Conservation (phyloP, 1,284 basidiomycete species). For the Inonotus obliquus region DNA sequence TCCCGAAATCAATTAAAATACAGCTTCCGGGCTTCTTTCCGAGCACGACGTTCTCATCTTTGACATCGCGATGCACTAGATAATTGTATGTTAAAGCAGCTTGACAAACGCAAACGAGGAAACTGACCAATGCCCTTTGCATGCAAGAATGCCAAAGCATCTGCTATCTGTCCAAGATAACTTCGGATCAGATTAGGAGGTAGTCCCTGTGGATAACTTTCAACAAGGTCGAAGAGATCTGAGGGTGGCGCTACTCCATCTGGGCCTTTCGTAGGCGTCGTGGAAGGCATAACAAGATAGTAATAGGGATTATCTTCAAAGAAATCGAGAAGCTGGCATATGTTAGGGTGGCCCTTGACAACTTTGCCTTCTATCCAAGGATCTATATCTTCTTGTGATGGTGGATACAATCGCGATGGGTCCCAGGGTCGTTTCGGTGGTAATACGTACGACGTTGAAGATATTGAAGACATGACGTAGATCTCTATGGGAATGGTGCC, state of each 20-base stretch:
- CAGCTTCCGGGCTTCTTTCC: constrained; percentile 64
- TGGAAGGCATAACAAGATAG: constrained; percentile 80
- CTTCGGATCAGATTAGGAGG: constrained; percentile 72
- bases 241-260: constrained; percentile 53
- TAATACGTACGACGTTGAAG: constrained; percentile 67
- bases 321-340: constrained; percentile 93
- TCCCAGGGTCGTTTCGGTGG: constrained; percentile 78
- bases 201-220: constrained; percentile 83
- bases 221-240: constrained; percentile 95
- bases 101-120: not conserved
- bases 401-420: constrained; percentile 44
- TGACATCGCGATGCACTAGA: constrained; percentile 94
- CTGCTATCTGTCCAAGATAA: constrained; percentile 92
- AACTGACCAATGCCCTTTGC: constrained; percentile 77
- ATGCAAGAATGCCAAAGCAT: constrained; percentile 90
- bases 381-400: constrained; percentile 30
- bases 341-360: constrained; percentile 84
- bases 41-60: constrained; percentile 95
- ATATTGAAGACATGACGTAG: constrained; percentile 93
- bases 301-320: constrained; percentile 98
- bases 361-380: constrained; percentile 63
- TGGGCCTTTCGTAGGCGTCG: constrained; percentile 51
- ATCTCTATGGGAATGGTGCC: constrained; percentile 99
- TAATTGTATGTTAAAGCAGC: constrained; percentile 11
- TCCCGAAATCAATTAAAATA: constrained; percentile 96